phyloP scores from a whole-genome alignment of 192 early-diverging fungal genomes.

The Coemansia sp. region DNA sequence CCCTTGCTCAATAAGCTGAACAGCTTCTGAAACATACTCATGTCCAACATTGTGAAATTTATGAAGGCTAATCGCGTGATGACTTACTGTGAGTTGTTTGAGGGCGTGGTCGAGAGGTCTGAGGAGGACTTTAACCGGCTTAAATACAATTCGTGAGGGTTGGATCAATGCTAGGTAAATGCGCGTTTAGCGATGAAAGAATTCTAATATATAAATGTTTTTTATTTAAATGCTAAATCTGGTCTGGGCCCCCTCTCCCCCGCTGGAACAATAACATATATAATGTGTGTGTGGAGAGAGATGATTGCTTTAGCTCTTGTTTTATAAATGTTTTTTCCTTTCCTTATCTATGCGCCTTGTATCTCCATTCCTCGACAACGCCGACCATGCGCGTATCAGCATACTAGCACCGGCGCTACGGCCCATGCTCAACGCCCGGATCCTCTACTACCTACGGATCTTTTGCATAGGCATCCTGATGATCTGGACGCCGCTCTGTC shows the following conservation, averaged over 20 bases:
- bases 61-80: constrained; percentile 6
- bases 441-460: constrained; percentile 25
- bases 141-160: not conserved
- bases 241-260: too few species aligned
- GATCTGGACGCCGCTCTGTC: constrained; percentile 19
- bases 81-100: not conserved
- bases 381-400: not conserved
- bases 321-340: too few species aligned
- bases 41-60: not conserved
- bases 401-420: not conserved
- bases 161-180: too few species aligned
- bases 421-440: not conserved
- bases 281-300: too few species aligned
- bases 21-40: constrained; percentile 88
- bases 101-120: not conserved
- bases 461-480: constrained; percentile 3
- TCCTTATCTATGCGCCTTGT: not conserved
- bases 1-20: constrained; percentile 90
- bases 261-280: too few species aligned
- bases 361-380: not conserved
- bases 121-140: not conserved
- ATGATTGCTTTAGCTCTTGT: too few species aligned
- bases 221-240: too few species aligned
- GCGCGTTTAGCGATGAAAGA: too few species aligned
- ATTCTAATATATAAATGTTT: not conserved